Evolutionary conservation across 768 basidiomycete species (phyloP), one percentile per base, ranked within the genome.

Genomic region (Kwoniella dendrophila): DNA sequence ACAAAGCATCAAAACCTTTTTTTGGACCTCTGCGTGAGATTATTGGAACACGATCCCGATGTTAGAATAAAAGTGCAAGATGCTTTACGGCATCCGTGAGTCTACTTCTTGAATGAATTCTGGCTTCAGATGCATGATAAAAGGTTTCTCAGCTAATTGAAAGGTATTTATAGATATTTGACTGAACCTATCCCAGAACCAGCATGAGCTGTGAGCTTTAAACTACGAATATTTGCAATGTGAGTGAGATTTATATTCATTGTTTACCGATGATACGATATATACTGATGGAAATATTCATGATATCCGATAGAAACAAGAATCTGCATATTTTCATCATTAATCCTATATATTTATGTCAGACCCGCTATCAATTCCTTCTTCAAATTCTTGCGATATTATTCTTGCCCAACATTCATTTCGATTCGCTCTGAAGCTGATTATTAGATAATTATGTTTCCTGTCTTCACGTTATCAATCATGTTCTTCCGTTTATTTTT

Each of bases 31-130:
- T 91, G 96, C 67, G 86, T 86, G 77, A 87, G 86, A 78, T 84
- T 97, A 64, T 85, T 97, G 44, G 87, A 87, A 52, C 96, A 94
- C 78, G 94, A 97, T 79, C 93, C 94, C 33, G 84, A 85, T 1
- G 86, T 89, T 69, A 87, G 94, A 77, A 88, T 94, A 71, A 87
- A 88, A 36, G 94, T 97, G 48, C 85, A 86, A 77, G 88, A 91
- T 30, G 94, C 94, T 20, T 84, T 96, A 62, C 84, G 85, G 53
- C 94, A 96, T 73, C 89, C 88, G 3, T 97, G 48, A 62, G 60
- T 55, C 8, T 44, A 3, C 7, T 16, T 44, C 22, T 48, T 14
- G 7, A 22, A 2, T 43, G 11, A 10, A 29, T 29, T 22, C 22
- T 50, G 34, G 20, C n/a, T n/a, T n/a, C n/a, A 27, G 54, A 24